These are phyloP conservation scores for Quercus tomentella DNA, from an alignment of 331 rosid genomes.

Conservation along the genomic window DNA sequence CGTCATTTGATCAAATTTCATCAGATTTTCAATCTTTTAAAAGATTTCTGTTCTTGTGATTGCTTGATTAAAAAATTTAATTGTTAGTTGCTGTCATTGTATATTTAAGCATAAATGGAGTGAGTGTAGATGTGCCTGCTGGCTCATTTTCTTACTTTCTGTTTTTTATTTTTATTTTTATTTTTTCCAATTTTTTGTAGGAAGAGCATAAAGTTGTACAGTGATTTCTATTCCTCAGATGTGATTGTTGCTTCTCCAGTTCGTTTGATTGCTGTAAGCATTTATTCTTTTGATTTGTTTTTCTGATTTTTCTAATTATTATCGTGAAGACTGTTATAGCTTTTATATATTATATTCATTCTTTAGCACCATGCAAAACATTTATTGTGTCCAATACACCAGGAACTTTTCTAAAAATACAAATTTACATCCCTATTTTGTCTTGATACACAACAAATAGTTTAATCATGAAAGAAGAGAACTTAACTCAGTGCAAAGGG, in stretches of 20 bases:
- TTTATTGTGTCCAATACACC: background rate
- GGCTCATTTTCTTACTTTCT: background rate
- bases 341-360: background rate
- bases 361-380: background rate
- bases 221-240: slow-evolving; percentile 92
- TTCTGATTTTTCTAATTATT: slow-evolving; percentile 9
- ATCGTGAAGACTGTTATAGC: background rate
- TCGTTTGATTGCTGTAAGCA: slow-evolving; percentile 61
- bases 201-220: slow-evolving; percentile 76
- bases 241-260: slow-evolving; percentile 81
- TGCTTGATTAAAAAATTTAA: background rate
- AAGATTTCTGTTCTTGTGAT: background rate
- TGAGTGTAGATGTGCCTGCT: background rate
- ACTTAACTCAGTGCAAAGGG: background rate
- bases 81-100: background rate
- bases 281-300: background rate
- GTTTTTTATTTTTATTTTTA: background rate
- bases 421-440: background rate
- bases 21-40: background rate
- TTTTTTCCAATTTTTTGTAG: slow-evolving; percentile 31
- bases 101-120: background rate
- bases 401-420: background rate
- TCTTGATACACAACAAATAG: background rate
- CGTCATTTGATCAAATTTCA: background rate
- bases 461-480: background rate